These are phyloP conservation scores for Boletus rufocinnamomeus DNA, from an alignment of 768 basidiomycete species.

Conservation along the genomic window DNA sequence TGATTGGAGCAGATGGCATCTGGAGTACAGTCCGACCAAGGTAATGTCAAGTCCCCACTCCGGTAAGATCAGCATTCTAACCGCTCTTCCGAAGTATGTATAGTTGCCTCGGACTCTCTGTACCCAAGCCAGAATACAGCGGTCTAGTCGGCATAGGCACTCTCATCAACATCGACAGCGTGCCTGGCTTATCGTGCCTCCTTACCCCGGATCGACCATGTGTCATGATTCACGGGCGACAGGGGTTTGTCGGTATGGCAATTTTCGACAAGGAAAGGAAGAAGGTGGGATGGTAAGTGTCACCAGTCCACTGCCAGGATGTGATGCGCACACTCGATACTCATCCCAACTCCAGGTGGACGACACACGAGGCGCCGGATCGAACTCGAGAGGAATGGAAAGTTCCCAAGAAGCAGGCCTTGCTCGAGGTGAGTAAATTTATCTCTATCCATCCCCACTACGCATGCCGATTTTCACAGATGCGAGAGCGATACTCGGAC, in stretches of 20 bases:
- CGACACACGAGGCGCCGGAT: slow-evolving; percentile 29
- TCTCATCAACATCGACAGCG: slow-evolving; percentile 18
- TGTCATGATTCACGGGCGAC: slow-evolving; percentile 32
- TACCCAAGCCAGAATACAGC: slow-evolving; percentile 31
- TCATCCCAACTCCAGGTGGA: slow-evolving; percentile 27
- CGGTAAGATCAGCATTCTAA: slow-evolving; percentile 1
- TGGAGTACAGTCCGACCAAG: slow-evolving; percentile 32
- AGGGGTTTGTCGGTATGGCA: slow-evolving; percentile 31
- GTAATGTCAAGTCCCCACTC: slow-evolving; percentile 7
- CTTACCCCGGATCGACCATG: slow-evolving; percentile 27
- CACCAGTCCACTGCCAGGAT: neutral
- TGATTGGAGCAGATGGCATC: slow-evolving; percentile 35
- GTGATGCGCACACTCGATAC: neutral
- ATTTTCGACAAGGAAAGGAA: slow-evolving; percentile 29
- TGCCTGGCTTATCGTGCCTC: slow-evolving; percentile 24
- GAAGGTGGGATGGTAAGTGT: slow-evolving; percentile 28
- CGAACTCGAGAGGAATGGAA: slow-evolving; percentile 34
- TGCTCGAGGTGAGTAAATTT: slow-evolving; percentile 18
- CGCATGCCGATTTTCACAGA: slow-evolving; percentile 11
- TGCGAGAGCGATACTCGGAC: slow-evolving; percentile 27
- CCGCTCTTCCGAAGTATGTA: slow-evolving; percentile 23
- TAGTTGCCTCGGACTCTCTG: slow-evolving; percentile 17
- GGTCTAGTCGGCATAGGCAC: slow-evolving; percentile 29
- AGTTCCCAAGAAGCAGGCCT: slow-evolving; percentile 21
- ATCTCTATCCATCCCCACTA: neutral